Evolutionary conservation across 305 asterid species (phyloP), one percentile per base, ranked within the genome.

Genomic region (Nicotiana rustica): DNA sequence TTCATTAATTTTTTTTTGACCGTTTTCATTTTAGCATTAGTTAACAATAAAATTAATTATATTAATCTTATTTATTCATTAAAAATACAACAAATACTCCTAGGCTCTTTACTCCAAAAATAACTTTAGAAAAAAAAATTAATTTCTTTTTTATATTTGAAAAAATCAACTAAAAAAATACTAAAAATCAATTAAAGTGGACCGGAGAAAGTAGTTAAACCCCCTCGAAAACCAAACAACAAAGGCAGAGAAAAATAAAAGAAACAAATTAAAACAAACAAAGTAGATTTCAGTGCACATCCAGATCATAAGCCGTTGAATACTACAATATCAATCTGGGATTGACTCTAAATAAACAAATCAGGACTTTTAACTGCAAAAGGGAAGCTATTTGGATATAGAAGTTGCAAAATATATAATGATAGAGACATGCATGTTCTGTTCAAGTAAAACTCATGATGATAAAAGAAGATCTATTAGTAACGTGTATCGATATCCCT

Each of bases 401-500:
- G 76, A 35, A 9, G 55, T 38, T 67, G 14, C 14, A 8, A 31
- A 35, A 67, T 19, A 67, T 35, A 0, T 25, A 0, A 1, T 17
- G 25, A 67, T 15, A 25, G 29, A 25, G 29, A 35, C 14, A 67
- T 67, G 9, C 41, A n/a, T 62, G 67, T 62, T 19, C 35, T 35
- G 35, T 62, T 62, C n/a, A 52, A 62, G 15, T 62, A 61, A 6
- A 18, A 19, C 29, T 25, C 12, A 64, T 25, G 3, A 25, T 25
- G 68, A 64, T 69, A 38, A 31, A 36, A 69, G 10, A 38, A 38
- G 10, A 55, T 38, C 57, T 12, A n/a, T 38, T 36, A 38, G 4
- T n/a, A 69, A n/a, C 77, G 15, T 68, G 77, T n/a, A 68, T 38
- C 76, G 36, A 36, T 68, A 68, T 68, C 76, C 55, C 76, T 68